Base-by-base conservation (phyloP, 106 monocot genomes). In the Ottelia alismoides region DNA sequence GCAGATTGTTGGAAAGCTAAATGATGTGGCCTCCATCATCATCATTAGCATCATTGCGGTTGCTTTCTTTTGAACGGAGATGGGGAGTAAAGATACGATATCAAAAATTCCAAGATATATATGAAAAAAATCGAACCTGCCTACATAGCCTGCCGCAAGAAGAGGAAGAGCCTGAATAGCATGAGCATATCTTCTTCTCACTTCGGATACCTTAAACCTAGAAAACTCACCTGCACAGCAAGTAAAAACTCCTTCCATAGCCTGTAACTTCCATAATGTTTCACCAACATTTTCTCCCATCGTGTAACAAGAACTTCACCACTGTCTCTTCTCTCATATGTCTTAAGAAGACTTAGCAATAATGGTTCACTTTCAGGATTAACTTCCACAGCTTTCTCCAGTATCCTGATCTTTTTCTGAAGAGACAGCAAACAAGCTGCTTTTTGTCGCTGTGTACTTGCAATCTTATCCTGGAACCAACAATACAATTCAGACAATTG, bases 371-470 rank as follows among this genome's bases (percentile, higher is more conserved):
- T 88, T 28, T 78, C 84, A 28, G 81, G 88, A 72, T 88, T 94
- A 20, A 94, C 73, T 45, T 88, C 88, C 32, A 88, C 76, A 61
- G 88, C 88, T 50, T 85, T 94, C 68, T 94, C 94, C 35, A 94
- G 27, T 62, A 94, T 94, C 49, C 78, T 94, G 23, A 94, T 94
- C 64, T 94, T 94, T 66, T 84, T 94, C 65, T 94, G 88, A 57
- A 85, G 84, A 11, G 75, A 88, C 66, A 84, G 94, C 47, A 88
- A 49, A 11, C 94, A 73, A 49, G 84, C 94, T 58, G 84, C 81
- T 67, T 94, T 94, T 61, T 79, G 84, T 32, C 70, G 76, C 52
- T 88, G 84, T 26, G 56, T 71, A 49, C 69, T 78, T 49, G 88
- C 75, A 63, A 94, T 63, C 63, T 94, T 88, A 76, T 94, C 94